Base-by-base conservation (phyloP, 257 asterid genomes). In the Eucommia ulmoides region DNA sequence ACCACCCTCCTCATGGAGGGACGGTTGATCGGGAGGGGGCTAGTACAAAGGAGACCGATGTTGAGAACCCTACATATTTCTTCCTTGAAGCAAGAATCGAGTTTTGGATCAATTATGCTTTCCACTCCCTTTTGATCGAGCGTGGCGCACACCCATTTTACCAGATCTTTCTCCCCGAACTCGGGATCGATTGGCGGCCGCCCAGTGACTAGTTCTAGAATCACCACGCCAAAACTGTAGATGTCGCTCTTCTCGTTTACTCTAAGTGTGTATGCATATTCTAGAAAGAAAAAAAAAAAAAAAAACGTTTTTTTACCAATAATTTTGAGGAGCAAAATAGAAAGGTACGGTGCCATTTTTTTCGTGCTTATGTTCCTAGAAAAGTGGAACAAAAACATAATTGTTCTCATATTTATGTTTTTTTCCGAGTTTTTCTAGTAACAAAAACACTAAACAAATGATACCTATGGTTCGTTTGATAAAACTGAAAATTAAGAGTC, bases 1-100 rank as follows among this genome's bases (percentile, higher is more conserved):
- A 89, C 98, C 7, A 85, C 83, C 20, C 96, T 78, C 55, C 96
- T 69, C 98, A 89, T 85, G 0, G 98, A 85, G 8, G 98, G 98
- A 1, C 98, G 93, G 46, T 89, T 89, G 7, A 82, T 80, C 7
- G 98, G 96, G 3, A 85, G 82, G 0, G 98, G 94, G 63, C 88
- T 82, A 11, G 98, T 85, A 82, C 96, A 89, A 60, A 85, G 88
- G 44, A 89, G 96, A 21, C 96, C 96, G 1, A 89, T 65, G 38
- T 85, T 81, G 3, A 89, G 67, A 56, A 83, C 82, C 50, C 78
- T 73, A 79, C 91, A 69, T 49, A 82, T 80, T 53, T 85, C 96
- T 12, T 85, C 88, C 64, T 85, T 85, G 60, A 89, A 89, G 51
- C 96, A 78, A 10, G 91, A 67, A 66, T 82, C 94, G 1, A 85